A percentile compares a stretch with the other conserved stretches of the same genome.
Conservation (phyloP, 78 protist species). For the Bigelowiella natans region DNA sequence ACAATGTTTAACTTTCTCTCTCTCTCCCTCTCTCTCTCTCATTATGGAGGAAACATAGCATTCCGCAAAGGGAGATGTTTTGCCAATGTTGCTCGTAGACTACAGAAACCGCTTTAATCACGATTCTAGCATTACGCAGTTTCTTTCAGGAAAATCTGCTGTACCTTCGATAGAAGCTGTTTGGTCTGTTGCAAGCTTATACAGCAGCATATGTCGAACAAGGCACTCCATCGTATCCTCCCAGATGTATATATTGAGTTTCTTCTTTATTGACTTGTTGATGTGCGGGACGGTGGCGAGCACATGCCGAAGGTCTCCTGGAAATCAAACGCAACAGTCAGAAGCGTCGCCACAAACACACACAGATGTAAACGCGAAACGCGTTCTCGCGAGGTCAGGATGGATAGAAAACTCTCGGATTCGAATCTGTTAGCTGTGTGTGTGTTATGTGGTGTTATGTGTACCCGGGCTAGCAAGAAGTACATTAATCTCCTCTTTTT, state of each 20-base stretch:
- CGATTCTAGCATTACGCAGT: neutral
- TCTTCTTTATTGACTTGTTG: neutral
- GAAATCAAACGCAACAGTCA: neutral
- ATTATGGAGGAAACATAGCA: too few species aligned
- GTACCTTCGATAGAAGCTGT: neutral
- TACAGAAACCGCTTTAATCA: neutral
- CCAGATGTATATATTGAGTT: neutral
- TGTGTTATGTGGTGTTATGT: too few species aligned
- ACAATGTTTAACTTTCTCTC: too few species aligned
- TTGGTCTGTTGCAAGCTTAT: too few species aligned
- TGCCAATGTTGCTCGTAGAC: neutral
- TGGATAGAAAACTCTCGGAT: too few species aligned
- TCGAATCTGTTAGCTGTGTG: too few species aligned
- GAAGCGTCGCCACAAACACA: neutral
- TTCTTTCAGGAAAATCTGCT: neutral
- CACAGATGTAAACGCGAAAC: too few species aligned
- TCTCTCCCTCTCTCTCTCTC: too few species aligned
- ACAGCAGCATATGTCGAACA: neutral
- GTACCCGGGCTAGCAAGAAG: neutral
- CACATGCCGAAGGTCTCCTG: neutral
- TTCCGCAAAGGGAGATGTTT: too few species aligned
- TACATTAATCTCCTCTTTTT: neutral
- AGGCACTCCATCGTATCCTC: neutral
- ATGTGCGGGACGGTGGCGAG: neutral
- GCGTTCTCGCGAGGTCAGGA: too few species aligned